Evolutionary conservation across 352 stramenopile genomes (phyloP).

Genomic region (Phytophthora pini): DNA sequence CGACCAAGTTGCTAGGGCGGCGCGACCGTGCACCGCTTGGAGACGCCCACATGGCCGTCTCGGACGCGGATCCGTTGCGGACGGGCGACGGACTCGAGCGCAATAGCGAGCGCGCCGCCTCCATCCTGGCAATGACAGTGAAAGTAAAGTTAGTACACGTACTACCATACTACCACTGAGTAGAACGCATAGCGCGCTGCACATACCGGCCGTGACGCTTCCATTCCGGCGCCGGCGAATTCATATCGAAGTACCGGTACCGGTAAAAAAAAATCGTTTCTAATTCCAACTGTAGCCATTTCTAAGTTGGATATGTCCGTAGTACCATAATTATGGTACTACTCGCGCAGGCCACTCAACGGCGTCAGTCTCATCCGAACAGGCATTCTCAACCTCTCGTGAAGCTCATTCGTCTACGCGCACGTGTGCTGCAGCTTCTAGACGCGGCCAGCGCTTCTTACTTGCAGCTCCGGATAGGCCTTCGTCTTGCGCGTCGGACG

Average conservation of each 20-base stretch:
- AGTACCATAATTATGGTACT: slow-evolving; percentile 11
- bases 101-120: slow-evolving; percentile 33
- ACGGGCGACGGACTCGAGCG: slow-evolving; percentile 23
- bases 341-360: slow-evolving; percentile 20
- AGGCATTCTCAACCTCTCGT: slow-evolving; percentile 17
- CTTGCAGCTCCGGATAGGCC: not conserved
- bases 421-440: slow-evolving; percentile 6
- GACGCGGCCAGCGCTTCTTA: not conserved
- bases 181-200: not conserved
- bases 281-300: too few relatives aligned
- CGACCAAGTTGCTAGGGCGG: slow-evolving; percentile 56
- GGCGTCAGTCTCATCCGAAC: slow-evolving; percentile 9
- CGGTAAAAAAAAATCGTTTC: not conserved
- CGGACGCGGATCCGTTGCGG: not conserved
- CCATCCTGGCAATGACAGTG: slow-evolving; percentile 31
- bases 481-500: slow-evolving; percentile 3
- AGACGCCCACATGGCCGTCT: slow-evolving; percentile 41
- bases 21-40: slow-evolving; percentile 46
- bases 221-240: slow-evolving; percentile 13
- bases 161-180: not conserved
- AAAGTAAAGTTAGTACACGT: not conserved
- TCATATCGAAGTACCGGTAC: not conserved
- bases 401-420: slow-evolving; percentile 10
- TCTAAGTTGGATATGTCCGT: not conserved
- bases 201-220: slow-evolving; percentile 26